Base-by-base conservation (phyloP, 208 protist species). In the Zelonia costaricensis region DNA sequence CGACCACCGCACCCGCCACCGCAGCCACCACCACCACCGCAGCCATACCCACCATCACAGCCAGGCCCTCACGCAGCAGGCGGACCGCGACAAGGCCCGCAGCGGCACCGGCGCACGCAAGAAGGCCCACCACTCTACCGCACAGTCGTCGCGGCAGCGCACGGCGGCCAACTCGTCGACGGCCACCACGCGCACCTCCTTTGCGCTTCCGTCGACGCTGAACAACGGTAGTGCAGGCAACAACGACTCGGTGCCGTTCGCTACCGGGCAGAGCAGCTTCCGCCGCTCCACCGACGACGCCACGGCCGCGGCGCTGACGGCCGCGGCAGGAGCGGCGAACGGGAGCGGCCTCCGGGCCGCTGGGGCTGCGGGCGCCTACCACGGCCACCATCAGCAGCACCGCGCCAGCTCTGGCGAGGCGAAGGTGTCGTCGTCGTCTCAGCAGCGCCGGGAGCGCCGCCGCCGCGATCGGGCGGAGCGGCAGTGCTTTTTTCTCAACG, bases 401-500 rank as follows among this genome's bases (percentile, higher is more conserved):
- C 57, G 22, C 22, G 33, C 27, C 20, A 52, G 45, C 20, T 30
- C 33, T 1, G 27, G 55, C 10, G 39, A 23, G n/a, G 27, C 1
- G 6, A 49, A 48, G 27, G n/a, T 2, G 4, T 27, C 30, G 7
- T 23, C 39, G 23, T 27, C 28, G 1, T n/a, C 13, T 23, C 39
- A 22, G 15, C 55, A 38, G 36, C 51, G n/a, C 13, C 27, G 23
- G n/a, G 40, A 16, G 22, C 53, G 16, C 52, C 38, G 44, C n/a
- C 44, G 40, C 3, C 65, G 52, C 42, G 25, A 25, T 6, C 27
- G 22, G 20, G 54, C 53, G 27, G 56, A 62, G 42, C 56, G 30
- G 6, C 64, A 61, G 36, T 61, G 42, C 30, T 78, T 82, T 22
- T 80, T 76, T 33, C 36, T 82, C 10, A 72, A 71, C 39, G 68